Evolutionary conservation across 176 grass and related monocot genomes (phyloP), one percentile per base, ranked within the genome.

Genomic region (Thinopyrum elongatum): DNA sequence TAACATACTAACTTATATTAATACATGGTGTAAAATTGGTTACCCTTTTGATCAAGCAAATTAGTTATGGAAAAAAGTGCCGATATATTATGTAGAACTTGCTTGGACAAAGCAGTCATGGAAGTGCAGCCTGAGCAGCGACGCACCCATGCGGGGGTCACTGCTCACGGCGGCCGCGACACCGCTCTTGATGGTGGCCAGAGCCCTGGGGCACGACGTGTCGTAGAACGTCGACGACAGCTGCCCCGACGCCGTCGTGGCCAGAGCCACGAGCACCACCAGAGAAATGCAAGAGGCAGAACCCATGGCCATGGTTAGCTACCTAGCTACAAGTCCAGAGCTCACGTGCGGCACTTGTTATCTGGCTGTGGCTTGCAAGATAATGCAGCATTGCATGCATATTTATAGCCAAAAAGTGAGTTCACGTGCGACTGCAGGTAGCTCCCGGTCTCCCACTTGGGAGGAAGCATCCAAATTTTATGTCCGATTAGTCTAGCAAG

Each of bases 31-130:
- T 15, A 28, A 47, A 10, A 10, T 26, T 5, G 15, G 25, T 74
- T 28, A 47, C 39, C 2, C 1, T 11, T 36, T 12, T 4, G 38
- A 44, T 73, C 10, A 13, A 23, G 21, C 22, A 39, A 71, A 21
- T 25, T 41, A 5, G 19, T 22, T 70, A 38, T n/a, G 0, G 19
- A 6, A 35, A 4, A 35, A 35, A 53, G 49, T 19, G 21, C 36
- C 2, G 13, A 25, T 61, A 53, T 19, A 19, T 53, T 21, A 47
- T 33, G 39, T 51, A 33, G 46, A 60, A 93, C 89, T 93, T 92
- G 74, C 91, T 28, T 90, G 74, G 23, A 98, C 95, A 86, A 98
- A 98, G 90, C 95, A 95, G 82, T 98, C 95, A 49, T 98, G 93
- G 91, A 95, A 98, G 71, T 95, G 93, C 28, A 98, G 89, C 59